These are phyloP conservation scores for Paraleonurus japonicus DNA, from an alignment of 257 asterid species.

Conservation along the genomic window DNA sequence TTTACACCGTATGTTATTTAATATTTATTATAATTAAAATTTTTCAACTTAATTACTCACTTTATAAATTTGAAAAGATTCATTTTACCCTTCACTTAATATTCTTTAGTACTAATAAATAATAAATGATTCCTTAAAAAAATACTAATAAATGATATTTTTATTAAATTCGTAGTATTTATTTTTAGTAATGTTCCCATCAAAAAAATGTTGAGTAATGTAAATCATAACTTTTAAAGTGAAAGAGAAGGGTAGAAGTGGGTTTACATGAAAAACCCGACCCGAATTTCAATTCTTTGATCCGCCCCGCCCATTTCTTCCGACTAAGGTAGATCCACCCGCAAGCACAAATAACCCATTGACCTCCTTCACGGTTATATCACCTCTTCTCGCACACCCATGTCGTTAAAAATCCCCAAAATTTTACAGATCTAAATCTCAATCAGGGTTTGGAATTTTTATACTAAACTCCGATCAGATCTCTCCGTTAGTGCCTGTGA, in stretches of 20 bases:
- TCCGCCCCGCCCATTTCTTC: not conserved
- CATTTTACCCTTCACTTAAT: too few relatives aligned
- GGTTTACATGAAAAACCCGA: not conserved
- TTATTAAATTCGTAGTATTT: too few relatives aligned
- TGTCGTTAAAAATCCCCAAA: slow-evolving; percentile 13
- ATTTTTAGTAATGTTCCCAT: too few relatives aligned
- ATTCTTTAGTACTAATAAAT: too few relatives aligned
- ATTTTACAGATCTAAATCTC: slow-evolving; percentile 29
- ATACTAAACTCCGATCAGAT: slow-evolving; percentile 25
- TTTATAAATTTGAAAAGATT: too few relatives aligned
- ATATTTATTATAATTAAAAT: too few relatives aligned
- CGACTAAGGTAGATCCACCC: not conserved
- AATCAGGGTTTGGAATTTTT: slow-evolving; percentile 23
- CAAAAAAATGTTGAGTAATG: too few relatives aligned
- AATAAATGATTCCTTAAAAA: too few relatives aligned
- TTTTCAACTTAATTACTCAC: too few relatives aligned
- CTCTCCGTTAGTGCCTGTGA: slow-evolving; percentile 13
- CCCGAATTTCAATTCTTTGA: not conserved
- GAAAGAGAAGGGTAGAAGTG: not conserved
- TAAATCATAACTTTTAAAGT: too few relatives aligned
- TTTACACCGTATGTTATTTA: too few relatives aligned
- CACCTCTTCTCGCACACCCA: not conserved
- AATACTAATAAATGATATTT: too few relatives aligned
- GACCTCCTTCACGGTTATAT: not conserved
- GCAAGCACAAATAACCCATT: not conserved